Evolutionary conservation across 176 grass and related monocot genomes (phyloP).

Genomic region (Bothriochloa decipiens): DNA sequence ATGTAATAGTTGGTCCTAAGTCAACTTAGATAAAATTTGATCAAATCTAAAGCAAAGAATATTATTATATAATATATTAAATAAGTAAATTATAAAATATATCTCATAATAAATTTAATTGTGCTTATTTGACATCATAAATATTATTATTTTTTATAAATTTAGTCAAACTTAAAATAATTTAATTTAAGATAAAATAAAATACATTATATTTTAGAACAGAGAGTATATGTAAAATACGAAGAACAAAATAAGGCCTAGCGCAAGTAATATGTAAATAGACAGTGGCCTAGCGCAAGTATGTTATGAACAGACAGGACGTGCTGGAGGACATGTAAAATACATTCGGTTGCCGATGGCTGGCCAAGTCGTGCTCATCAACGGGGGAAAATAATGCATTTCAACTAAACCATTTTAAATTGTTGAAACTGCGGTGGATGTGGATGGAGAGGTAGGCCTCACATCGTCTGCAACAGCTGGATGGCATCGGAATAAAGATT

Average conservation of each 20-base stretch:
- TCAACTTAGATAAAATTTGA: no score
- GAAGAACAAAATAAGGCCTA: not conserved
- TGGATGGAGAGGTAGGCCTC: conserved; percentile 29
- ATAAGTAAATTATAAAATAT: no score
- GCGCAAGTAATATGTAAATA: not conserved
- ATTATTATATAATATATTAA: no score
- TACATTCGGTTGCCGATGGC: not conserved
- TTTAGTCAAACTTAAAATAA: no score
- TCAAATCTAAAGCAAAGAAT: no score
- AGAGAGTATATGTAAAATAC: not conserved
- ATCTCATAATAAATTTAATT: no score
- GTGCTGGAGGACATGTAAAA: not conserved
- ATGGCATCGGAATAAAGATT: not conserved
- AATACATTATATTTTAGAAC: no score
- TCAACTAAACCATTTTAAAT: conserved; percentile 24
- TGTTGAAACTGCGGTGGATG: conserved; percentile 19
- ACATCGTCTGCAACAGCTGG: conserved; percentile 39
- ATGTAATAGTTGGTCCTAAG: no score
- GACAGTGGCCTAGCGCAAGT: not conserved
- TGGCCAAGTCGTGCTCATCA: conserved; percentile 21
- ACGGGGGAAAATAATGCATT: conserved; percentile 30
- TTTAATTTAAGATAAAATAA: no score
- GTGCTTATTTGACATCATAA: no score
- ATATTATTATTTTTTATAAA: no score
- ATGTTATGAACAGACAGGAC: not conserved